phyloP scores from a whole-genome alignment of 495 filamentous ascomycete species.

The Evernia prunastri region DNA sequence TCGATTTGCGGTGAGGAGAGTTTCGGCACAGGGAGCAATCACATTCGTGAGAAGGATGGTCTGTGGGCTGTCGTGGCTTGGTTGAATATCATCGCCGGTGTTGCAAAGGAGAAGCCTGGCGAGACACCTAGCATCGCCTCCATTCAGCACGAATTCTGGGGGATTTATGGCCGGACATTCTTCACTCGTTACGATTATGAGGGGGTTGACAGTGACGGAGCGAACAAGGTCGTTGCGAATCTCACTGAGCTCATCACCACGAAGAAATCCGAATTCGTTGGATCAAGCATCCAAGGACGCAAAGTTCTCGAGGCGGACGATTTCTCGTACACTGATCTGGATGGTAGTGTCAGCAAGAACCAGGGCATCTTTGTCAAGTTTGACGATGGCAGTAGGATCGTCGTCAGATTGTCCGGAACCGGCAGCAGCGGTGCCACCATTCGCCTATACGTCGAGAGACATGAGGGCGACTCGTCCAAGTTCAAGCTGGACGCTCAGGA shows the following conservation, averaged over 20 bases:
- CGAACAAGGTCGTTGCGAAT: constrained; percentile 76
- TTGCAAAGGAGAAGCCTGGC: constrained; percentile 70
- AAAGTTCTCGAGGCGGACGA: constrained; percentile 86
- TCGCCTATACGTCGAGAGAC: constrained; percentile 91
- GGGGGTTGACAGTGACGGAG: constrained; percentile 81
- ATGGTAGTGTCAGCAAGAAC: constrained; percentile 90
- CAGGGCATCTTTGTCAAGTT: constrained; percentile 95
- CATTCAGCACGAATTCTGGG: constrained; percentile 97
- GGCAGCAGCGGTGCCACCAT: constrained; percentile 94
- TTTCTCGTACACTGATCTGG: constrained; percentile 95
- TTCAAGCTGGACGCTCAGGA: constrained; percentile 78
- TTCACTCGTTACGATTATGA: constrained; percentile 99
- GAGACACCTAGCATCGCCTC: constrained; percentile 79
- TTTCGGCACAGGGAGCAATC: constrained; percentile 97
- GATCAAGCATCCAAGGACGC: constrained; percentile 70
- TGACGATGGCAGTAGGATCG: constrained; percentile 87
- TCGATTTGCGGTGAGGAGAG: constrained; percentile 98
- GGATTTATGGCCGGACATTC: constrained; percentile 92
- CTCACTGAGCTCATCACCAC: constrained; percentile 60
- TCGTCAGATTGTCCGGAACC: constrained; percentile 89
- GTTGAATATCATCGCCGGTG: constrained; percentile 96
- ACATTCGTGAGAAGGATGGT: constrained; percentile 98
- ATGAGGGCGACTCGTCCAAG: constrained; percentile 66
- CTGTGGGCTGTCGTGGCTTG: constrained; percentile 96
- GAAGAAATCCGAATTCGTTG: constrained; percentile 71